A percentile compares a stretch with the other conserved stretches of the same genome.
Conservation (phyloP, 2,329 filamentous ascomycete genomes). For the Hirsutella thompsonii region DNA sequence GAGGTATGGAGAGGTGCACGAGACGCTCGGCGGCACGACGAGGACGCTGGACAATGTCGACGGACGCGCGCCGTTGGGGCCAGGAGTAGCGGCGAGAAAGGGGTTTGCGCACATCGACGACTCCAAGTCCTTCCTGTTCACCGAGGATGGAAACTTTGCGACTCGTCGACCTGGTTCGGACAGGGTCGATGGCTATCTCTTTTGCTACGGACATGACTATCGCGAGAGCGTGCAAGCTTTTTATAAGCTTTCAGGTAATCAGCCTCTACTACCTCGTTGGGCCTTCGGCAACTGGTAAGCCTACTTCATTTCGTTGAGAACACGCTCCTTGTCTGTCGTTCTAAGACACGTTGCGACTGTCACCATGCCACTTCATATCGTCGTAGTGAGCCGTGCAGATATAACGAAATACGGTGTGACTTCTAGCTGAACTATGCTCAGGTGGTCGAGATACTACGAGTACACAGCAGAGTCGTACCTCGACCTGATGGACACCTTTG, state of each 20-base stretch:
- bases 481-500: conserved; percentile 42
- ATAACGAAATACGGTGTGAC: no score
- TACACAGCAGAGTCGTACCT: conserved; percentile 44
- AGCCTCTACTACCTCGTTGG: conserved; percentile 43
- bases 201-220: conserved; percentile 45
- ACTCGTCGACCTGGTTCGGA: conserved; percentile 24
- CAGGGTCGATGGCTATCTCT: conserved; percentile 45
- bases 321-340: no score
- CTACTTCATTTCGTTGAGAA: no score
- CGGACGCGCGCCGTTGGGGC: conserved; percentile 34
- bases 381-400: no score
- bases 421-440: no score
- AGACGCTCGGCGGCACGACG: conserved; percentile 32
- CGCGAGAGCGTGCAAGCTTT: conserved; percentile 38
- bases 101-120: conserved; percentile 43
- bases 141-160: conserved; percentile 36
- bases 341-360: no score
- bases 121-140: conserved; percentile 41
- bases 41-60: conserved; percentile 41
- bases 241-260: conserved; percentile 41
- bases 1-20: conserved; percentile 34
- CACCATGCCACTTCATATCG: no score
- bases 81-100: conserved; percentile 34
- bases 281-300: conserved; percentile 47
- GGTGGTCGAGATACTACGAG: neutral